Base-by-base conservation (phyloP, 2,329 filamentous ascomycete genomes). In the Cytospora leucostoma region DNA sequence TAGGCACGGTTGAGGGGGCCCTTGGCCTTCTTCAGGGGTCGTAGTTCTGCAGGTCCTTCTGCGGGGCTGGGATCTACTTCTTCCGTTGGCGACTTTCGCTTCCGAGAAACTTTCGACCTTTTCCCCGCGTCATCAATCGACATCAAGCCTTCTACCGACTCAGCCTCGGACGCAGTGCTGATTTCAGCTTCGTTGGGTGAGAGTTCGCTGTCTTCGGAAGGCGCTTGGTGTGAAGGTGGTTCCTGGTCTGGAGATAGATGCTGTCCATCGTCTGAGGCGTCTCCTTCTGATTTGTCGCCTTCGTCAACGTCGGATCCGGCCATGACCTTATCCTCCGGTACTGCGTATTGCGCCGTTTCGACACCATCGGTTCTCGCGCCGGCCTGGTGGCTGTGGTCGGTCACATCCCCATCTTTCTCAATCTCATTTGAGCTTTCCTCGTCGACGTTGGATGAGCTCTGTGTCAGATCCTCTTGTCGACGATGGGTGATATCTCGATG, bases 1-100 rank as follows among this genome's bases (percentile, higher is more conserved):
- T 86, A 86, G 6, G 73, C 74, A 7, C 67, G 67, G 65, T 81
- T 84, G 63, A 84, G 72, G 3, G 71, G 47, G 5, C 76, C 75
- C 61, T 73, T 80, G 54, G 73, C 73, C 37, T 82, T 77, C 68
- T 85, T 86, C 66, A 79, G 77, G 3, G 78, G 77, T 15, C 64
- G 71, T 32, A 55, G 27, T 19, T 17, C 50, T 21, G 34, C 7
- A 15, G 12, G 6, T 13, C 35, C 47, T 12, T 56, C 34, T 15
- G 53, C 15, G 15, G 32, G 21, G 27, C 49, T 32, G n/a, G 54
- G 47, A 27, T 57, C 40, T 33, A 33, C 21, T 19, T 34, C 40
- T 6, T 58, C 40, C 11, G 34, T 27, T 40, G 54, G 33, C 38
- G 60, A 56, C 61, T 65, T 59, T 11, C 63, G 56, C 44, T 65